Percentiles rank a stretch among this genome's conserved stretches.
These are phyloP conservation scores for Sambucus nigra DNA, from an alignment of 129 eudicot species.

Conservation along the genomic window DNA sequence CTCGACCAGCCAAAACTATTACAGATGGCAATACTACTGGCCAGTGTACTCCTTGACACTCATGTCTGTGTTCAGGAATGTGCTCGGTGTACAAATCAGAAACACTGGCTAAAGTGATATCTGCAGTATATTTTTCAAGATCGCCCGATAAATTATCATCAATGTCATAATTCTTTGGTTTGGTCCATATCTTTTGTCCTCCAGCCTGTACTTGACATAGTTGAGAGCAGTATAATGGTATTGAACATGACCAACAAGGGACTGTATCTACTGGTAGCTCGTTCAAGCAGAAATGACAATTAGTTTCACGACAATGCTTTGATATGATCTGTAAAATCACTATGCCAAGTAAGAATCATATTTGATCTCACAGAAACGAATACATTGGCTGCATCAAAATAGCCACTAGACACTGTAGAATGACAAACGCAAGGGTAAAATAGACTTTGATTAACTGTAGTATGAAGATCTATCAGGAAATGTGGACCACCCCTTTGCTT, in stretches of 20 bases:
- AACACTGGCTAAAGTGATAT: conserved; percentile 25
- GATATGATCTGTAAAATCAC: conserved; percentile 52
- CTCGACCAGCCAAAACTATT: conserved; percentile 72
- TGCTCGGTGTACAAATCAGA: conserved; percentile 18
- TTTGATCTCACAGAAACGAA: conserved; percentile 3
- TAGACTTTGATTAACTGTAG: too few relatives aligned
- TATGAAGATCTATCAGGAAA: too few relatives aligned
- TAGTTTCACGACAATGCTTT: conserved; percentile 72
- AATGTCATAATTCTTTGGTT: conserved; percentile 16
- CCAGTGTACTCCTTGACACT: conserved; percentile 83
- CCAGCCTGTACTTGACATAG: conserved; percentile 62
- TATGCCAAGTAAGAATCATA: conserved; percentile 5
- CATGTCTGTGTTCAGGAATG: conserved; percentile 62
- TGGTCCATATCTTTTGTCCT: conserved; percentile 22
- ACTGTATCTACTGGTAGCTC: conserved; percentile 67
- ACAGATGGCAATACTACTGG: conserved; percentile 76
- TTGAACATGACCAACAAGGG: conserved; percentile 69
- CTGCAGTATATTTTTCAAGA: conserved; percentile 40
- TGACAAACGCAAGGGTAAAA: too few relatives aligned
- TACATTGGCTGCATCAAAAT: conserved; percentile 1
- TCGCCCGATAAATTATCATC: conserved; percentile 44
- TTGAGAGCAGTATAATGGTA: conserved; percentile 68
- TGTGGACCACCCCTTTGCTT: too few relatives aligned
- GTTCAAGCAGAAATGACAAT: conserved; percentile 82
- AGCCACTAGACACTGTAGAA: too few relatives aligned